Percentiles rank a stretch among this genome's conserved stretches.
These are phyloP conservation scores for Solanum aculeatissimum DNA, from an alignment of 305 asterid genomes.

Conservation along the genomic window DNA sequence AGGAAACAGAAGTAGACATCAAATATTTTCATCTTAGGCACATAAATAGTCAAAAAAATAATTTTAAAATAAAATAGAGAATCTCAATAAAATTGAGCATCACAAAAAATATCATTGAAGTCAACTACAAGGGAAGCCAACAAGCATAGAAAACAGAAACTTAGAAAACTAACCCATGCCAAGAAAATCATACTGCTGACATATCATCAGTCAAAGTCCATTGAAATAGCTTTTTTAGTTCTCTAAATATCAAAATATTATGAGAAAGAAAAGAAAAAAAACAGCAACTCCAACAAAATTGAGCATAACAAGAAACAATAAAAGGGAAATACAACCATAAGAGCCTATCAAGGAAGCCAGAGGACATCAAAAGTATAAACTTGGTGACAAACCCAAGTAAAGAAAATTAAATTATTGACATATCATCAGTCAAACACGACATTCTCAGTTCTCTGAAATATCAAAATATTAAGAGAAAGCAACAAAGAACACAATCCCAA, in stretches of 20 bases:
- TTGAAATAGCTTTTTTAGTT: background rate
- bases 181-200: background rate
- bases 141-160: background rate
- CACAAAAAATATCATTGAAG: background rate
- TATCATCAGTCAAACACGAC: background rate
- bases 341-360: background rate
- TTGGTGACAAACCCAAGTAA: background rate
- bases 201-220: background rate
- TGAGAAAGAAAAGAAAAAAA: background rate
- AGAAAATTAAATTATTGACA: background rate
- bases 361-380: background rate
- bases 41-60: background rate
- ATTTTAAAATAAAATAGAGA: background rate
- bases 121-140: background rate
- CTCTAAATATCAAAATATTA: background rate
- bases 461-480: background rate
- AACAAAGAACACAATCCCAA: background rate
- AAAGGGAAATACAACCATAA: background rate
- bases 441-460: background rate
- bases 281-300: background rate
- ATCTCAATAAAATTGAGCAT: background rate
- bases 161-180: background rate
- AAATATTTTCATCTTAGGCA: background rate
- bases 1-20: background rate
- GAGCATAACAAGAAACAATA: background rate